Conservation (phyloP, 179 eudicot genomes). For the Pouteria campechiana region DNA sequence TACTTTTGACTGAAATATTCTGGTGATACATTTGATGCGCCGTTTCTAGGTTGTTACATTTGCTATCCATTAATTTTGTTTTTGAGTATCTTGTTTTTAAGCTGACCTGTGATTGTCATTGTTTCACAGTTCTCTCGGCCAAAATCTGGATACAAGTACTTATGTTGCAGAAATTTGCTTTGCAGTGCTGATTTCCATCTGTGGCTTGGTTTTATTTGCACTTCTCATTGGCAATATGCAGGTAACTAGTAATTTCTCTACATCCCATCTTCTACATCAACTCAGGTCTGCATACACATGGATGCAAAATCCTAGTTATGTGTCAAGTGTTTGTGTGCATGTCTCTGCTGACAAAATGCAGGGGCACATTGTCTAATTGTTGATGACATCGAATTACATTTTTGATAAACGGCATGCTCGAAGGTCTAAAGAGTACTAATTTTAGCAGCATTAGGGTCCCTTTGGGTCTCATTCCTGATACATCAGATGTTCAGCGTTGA, state of each 20-base stretch:
- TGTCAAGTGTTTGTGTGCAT: no score
- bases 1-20: background rate
- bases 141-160: constrained; percentile 81
- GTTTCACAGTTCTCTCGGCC: constrained; percentile 88
- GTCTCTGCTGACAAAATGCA: background rate
- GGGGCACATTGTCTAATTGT: background rate
- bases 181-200: constrained; percentile 73
- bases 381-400: background rate
- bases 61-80: no score
- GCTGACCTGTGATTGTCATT: background rate
- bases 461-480: no score
- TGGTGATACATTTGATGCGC: no score
- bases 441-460: no score
- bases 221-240: constrained; percentile 98
- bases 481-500: no score
- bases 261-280: background rate
- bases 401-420: background rate
- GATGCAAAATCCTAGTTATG: no score
- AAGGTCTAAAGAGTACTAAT: background rate
- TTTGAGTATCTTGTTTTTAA: background rate
- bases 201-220: constrained; percentile 87
- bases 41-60: background rate
- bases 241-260: constrained; percentile 22
- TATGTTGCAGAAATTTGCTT: constrained; percentile 74
- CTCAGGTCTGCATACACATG: background rate